Conservation (phyloP, 768 basidiomycete species). For the Boletus pseudopeckii region DNA sequence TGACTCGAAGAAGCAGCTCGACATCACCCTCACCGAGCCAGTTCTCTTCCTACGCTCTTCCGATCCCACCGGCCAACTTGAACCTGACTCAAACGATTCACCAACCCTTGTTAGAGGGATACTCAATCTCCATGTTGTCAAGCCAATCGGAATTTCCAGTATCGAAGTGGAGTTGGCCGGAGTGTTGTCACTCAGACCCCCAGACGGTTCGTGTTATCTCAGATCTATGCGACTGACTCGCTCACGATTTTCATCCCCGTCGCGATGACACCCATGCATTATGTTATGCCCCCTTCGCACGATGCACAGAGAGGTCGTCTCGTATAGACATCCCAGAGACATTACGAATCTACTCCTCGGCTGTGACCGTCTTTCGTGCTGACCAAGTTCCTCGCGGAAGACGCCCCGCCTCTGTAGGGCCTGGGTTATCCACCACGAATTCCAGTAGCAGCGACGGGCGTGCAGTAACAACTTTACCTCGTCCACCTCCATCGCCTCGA, state of each 20-base stretch:
- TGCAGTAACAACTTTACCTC: not conserved
- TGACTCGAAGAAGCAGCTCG: constrained; percentile 41
- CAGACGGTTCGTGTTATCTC: constrained; percentile 64
- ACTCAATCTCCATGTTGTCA: constrained; percentile 58
- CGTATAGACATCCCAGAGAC: constrained; percentile 75
- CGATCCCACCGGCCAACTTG: constrained; percentile 42
- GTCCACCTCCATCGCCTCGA: constrained; percentile 1
- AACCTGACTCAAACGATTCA: constrained; percentile 41
- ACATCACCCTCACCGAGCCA: constrained; percentile 68
- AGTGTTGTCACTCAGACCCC: constrained; percentile 49
- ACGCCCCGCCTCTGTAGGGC: constrained; percentile 23
- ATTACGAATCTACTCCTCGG: constrained; percentile 66
- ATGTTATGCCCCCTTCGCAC: not conserved
- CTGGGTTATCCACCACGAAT: constrained; percentile 11
- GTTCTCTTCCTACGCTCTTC: constrained; percentile 64
- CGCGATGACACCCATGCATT: not conserved
- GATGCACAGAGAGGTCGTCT: constrained; percentile 48
- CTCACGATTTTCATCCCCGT: not conserved
- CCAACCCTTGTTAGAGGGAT: constrained; percentile 65
- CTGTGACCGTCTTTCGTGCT: constrained; percentile 73
- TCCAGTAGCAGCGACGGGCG: not conserved
- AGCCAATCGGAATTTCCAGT: constrained; percentile 81
- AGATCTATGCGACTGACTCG: not conserved
- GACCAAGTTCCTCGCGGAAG: constrained; percentile 35
- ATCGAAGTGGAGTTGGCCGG: constrained; percentile 82